Base-by-base conservation (phyloP, 495 filamentous ascomycete genomes). In the Parathielavia appendiculata region DNA sequence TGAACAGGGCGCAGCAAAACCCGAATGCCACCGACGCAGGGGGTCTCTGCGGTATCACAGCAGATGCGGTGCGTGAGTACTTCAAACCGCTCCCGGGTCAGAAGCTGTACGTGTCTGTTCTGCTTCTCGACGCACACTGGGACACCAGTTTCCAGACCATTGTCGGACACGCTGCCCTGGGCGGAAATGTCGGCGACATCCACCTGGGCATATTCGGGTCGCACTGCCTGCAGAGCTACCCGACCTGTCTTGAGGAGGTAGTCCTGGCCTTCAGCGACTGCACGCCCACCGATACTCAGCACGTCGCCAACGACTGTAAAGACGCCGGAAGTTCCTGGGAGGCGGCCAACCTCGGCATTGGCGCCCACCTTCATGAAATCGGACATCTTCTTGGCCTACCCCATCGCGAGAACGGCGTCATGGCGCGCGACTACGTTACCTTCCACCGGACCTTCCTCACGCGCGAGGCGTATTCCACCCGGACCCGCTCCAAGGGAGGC, bases 251-350 rank as follows among this genome's bases (percentile, higher is more conserved):
- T 43, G 91, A 95, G 68, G 92, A 95, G 57, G 86, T 95, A 4
- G 86, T 90, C 22, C 85, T 88, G 17, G 86, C 91, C 7, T 95
- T 97, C 64, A 82, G 80, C 0, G 91, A 97, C 76, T 93, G 90
- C 67, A 95, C 91, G 13, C 81, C 85, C 23, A 95, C 91, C 5
- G 89, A 96, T 66, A 91, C 86, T 7, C 81, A 82, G 38, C 83
- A 81, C 62, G 85, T 95, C 47, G 87, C 85, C 6, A 95, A 96
- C 64, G 91, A 95, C 67, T 87, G 80, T 64, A 86, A 87, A 44
- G 88, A 95, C 45, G 83, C 84, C 22, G 90, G 90, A 13, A 95
- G 87, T 55, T 93, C 85, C 56, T 96, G 91, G 91, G 91, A 96
- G 67, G 83, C 91, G 17, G 90, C 90, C 9, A 92, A 92, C 63